Evolutionary conservation across 768 basidiomycete species (phyloP).

Genomic region (Leccinum incarnatum): DNA sequence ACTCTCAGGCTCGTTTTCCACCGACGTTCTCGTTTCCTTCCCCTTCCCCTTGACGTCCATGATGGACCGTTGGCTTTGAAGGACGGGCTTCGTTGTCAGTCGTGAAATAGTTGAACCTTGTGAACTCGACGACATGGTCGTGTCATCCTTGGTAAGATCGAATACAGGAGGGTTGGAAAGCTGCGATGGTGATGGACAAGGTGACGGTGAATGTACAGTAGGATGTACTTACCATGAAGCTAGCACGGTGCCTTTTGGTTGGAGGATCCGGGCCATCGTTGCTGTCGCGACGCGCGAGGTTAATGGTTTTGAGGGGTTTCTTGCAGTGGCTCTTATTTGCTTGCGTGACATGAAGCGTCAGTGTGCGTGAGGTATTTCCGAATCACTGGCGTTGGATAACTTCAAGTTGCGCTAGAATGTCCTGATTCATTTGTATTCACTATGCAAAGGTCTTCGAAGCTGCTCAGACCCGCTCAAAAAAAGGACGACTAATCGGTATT

Average conservation of each 20-base stretch:
- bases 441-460: too few relatives aligned
- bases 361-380: too few relatives aligned
- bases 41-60: constrained; percentile 27
- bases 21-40: constrained; percentile 6
- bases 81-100: not conserved
- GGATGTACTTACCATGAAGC: constrained; percentile 9
- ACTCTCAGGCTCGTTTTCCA: constrained; percentile 32
- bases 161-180: constrained; percentile 24
- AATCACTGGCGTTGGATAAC: too few relatives aligned
- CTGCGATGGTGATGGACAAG: constrained; percentile 5
- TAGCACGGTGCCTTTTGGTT: constrained; percentile 17
- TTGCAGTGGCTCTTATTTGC: constrained; percentile 9
- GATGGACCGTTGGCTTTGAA: not conserved
- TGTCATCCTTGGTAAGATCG: constrained; percentile 18
- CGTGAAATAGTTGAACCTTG: constrained; percentile 1
- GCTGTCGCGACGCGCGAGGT: constrained; percentile 12
- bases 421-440: too few relatives aligned
- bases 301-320: constrained; percentile 24
- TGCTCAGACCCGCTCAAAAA: too few relatives aligned
- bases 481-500: too few relatives aligned
- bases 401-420: too few relatives aligned
- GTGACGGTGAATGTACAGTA: not conserved
- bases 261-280: constrained; percentile 18
- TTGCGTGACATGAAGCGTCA: constrained; percentile 20
- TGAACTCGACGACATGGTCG: constrained; percentile 4